Evolutionary conservation across 1,284 basidiomycete genomes (phyloP).

Genomic region (Leccinum pachyderme): DNA sequence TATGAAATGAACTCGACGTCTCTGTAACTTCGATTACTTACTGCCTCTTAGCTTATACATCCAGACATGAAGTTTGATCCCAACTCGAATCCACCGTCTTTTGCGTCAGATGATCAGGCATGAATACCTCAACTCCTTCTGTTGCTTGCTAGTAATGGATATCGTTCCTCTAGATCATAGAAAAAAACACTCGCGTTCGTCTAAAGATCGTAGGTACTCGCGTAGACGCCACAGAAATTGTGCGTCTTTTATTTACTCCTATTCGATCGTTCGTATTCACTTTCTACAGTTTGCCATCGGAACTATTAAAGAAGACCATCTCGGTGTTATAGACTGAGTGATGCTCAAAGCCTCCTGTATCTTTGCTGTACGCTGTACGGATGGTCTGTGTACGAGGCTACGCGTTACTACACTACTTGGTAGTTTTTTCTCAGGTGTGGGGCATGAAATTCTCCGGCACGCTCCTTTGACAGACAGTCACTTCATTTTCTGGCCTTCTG

Average conservation of each 20-base stretch:
- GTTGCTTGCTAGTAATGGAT: neutral
- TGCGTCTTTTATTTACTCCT: slow-evolving; percentile 40
- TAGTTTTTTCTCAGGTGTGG: neutral
- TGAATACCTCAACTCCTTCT: slow-evolving; percentile 8
- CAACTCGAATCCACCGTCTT: slow-evolving; percentile 89
- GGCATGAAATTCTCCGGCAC: neutral
- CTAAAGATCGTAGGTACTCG: slow-evolving; percentile 97
- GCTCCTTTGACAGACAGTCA: too few relatives aligned
- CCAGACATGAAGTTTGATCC: slow-evolving; percentile 92
- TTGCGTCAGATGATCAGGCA: slow-evolving; percentile 87
- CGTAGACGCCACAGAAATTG: slow-evolving; percentile 97
- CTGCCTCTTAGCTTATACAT: slow-evolving; percentile 73
- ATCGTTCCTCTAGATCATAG: slow-evolving; percentile 63
- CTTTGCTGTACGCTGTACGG: neutral
- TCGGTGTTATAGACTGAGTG: slow-evolving; percentile 74
- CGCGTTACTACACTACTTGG: neutral
- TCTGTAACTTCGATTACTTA: slow-evolving; percentile 16
- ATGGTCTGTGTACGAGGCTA: neutral
- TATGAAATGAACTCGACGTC: slow-evolving; percentile 40
- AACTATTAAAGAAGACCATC: slow-evolving; percentile 92
- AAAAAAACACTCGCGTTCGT: slow-evolving; percentile 89
- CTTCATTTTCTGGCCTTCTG: too few relatives aligned
- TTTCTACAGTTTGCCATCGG: slow-evolving; percentile 80
- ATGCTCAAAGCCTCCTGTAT: neutral
- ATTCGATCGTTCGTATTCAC: neutral